Evolutionary conservation across 2,329 filamentous ascomycete species (phyloP).

Genomic region (Aspergillus floridensis): DNA sequence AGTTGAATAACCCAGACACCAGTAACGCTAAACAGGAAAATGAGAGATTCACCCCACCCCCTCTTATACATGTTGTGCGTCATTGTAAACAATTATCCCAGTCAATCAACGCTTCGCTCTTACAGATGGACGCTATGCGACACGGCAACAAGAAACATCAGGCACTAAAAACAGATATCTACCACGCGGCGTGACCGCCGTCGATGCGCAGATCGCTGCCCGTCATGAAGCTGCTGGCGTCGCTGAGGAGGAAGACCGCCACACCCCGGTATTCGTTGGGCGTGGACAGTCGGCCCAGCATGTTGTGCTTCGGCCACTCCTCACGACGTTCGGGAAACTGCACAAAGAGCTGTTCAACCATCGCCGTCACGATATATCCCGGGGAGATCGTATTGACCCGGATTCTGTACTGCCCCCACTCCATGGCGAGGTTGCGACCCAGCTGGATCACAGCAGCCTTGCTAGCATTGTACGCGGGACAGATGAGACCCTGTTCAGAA

Average conservation of each 20-base stretch:
- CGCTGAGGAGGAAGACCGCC: slow-evolving; percentile 48
- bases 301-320: slow-evolving; percentile 80
- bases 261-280: slow-evolving; percentile 67
- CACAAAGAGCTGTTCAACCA: slow-evolving; percentile 45
- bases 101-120: neutral
- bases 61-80: neutral
- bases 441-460: slow-evolving; percentile 51
- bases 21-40: neutral
- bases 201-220: slow-evolving; percentile 55
- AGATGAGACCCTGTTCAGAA: slow-evolving; percentile 43
- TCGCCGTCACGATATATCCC: slow-evolving; percentile 48
- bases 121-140: neutral
- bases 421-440: slow-evolving; percentile 47
- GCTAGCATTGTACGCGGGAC: slow-evolving; percentile 50
- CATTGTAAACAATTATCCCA: neutral
- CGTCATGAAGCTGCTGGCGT: slow-evolving; percentile 56
- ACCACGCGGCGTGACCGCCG: slow-evolving; percentile 56
- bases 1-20: neutral
- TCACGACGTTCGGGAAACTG: slow-evolving; percentile 77
- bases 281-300: slow-evolving; percentile 68
- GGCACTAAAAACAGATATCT: neutral
- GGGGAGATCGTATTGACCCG: slow-evolving; percentile 51
- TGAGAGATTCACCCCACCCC: too few species aligned
- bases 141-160: neutral
- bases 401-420: slow-evolving; percentile 50